Evolutionary conservation across 2,329 filamentous ascomycete genomes (phyloP).

Genomic region (Scortechinia acanthostroma): DNA sequence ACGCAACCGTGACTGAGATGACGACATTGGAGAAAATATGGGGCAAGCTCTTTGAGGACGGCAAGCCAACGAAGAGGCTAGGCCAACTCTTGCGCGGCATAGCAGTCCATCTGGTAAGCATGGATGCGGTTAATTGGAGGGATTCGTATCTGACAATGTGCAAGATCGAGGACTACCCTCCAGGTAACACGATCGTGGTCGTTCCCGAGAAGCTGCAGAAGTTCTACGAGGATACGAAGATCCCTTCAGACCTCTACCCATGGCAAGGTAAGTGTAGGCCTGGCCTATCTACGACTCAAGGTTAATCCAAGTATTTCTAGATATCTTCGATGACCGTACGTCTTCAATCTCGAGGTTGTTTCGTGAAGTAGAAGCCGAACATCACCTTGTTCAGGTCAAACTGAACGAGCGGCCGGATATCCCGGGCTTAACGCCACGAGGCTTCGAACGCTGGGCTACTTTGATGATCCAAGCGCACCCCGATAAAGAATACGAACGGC

Average conservation of each 20-base stretch:
- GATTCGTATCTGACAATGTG: too few relatives aligned
- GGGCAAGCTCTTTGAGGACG: conserved; percentile 50
- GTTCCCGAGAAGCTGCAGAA: conserved; percentile 51
- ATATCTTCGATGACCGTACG: conserved; percentile 34
- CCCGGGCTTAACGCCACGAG: conserved; percentile 34
- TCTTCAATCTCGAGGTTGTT: conserved; percentile 36
- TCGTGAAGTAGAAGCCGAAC: conserved; percentile 28
- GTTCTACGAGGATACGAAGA: conserved; percentile 50
- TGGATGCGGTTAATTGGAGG: conserved; percentile 7
- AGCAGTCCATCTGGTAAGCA: conserved; percentile 46
- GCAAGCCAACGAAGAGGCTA: conserved; percentile 43
- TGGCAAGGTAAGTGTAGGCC: conserved; percentile 38
- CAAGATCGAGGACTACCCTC: conserved; percentile 55
- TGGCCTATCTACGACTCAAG: neutral
- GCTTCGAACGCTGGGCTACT: conserved; percentile 45
- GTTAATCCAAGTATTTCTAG: conserved; percentile 12
- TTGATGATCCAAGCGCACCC: conserved; percentile 53
- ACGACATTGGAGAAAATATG: conserved; percentile 52
- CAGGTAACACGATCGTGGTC: conserved; percentile 49
- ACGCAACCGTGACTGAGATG: conserved; percentile 18
- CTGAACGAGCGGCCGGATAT: conserved; percentile 31
- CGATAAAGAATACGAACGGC: conserved; percentile 47
- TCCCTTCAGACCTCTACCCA: conserved; percentile 47
- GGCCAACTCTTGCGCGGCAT: conserved; percentile 54
- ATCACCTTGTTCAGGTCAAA: conserved; percentile 33